Evolutionary conservation across 371 early-diverging fungal genomes (phyloP).

Genomic region (Mucor piriformis): DNA sequence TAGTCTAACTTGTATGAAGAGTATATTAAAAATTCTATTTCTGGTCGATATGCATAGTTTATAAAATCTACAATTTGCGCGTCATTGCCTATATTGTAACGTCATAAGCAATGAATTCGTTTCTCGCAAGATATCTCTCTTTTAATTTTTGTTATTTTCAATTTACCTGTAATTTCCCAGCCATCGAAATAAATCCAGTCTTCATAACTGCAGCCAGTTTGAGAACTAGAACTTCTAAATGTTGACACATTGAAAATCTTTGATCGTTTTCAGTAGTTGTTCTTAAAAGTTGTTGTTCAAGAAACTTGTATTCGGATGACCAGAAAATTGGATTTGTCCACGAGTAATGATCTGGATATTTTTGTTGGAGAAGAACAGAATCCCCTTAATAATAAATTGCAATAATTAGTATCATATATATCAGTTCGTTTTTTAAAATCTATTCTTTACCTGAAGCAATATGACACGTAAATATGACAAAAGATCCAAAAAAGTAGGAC

Average conservation of each 20-base stretch:
- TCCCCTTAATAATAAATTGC: background rate
- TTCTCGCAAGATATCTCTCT: slow-evolving; percentile 21
- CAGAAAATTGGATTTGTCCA: background rate
- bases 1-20: slow-evolving; percentile 19
- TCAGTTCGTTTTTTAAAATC: too few relatives aligned
- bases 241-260: too few relatives aligned
- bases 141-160: slow-evolving; percentile 9
- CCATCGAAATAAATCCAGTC: too few relatives aligned
- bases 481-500: slow-evolving; percentile 10
- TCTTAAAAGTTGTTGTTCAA: background rate
- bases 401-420: background rate
- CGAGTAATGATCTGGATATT: slow-evolving; percentile 11
- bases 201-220: too few relatives aligned
- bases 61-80: slow-evolving; percentile 23
- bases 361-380: slow-evolving; percentile 11
- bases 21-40: slow-evolving; percentile 10
- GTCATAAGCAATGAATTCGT: slow-evolving; percentile 16
- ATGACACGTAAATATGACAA: slow-evolving; percentile 3
- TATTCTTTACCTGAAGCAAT: slow-evolving; percentile 23
- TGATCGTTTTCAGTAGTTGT: too few relatives aligned
- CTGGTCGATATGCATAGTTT: slow-evolving; percentile 22
- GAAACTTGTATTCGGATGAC: background rate
- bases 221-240: too few relatives aligned
- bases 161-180: too few relatives aligned
- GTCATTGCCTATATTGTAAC: slow-evolving; percentile 20